Evolutionary conservation across 805 yeast genomes (phyloP), one percentile per base, ranked within the genome.

Genomic region (Wickerhamiella brachini): DNA sequence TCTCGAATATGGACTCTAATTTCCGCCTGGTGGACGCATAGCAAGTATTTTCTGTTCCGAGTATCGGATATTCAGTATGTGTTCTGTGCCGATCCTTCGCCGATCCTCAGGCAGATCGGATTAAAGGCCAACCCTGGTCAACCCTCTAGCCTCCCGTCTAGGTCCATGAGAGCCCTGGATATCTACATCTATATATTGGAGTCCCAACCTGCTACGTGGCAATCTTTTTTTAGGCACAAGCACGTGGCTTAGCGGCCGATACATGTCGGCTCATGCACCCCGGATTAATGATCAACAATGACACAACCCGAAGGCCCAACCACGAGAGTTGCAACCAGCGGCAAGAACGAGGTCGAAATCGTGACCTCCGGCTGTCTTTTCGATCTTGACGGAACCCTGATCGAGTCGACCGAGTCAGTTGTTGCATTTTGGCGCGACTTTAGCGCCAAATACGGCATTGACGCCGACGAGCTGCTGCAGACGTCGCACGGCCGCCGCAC

Each of bases 321-420:
- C 5, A 29, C 34, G 34, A 4, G 12, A 4, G 34, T 29, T 4
- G 12, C 34, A 4, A 9, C 15, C 34, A 15, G 5, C 41, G 20
- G 4, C 7, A 49, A 54, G 46, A 49, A 47, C 29, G 38, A 47
- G 44, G 26, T 57, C 23, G 59, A 57, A 49, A 44, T 65, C 52
- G 56, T 64, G 48, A 67, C 72, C 47, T 65, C 72, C 58, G 78
- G 78, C 41, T 70, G 75, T 56, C 76, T 84, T 56, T 86, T 86
- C 68, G 95, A 86, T 69, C 79, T 88, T 49, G 95, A 86, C 65
- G 95, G 95, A 50, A 86, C 95, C 26, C 71, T 86, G 62, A 86
- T 86, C 64, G 79, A 83, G 66, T 83, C 94, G 42, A 85, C 89
- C 53, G 80, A 79, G 51, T 86, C 93, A 53, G 85, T 85, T 55